Evolutionary conservation across 129 eudicot genomes (phyloP).

Genomic region (Flaveria brownii): DNA sequence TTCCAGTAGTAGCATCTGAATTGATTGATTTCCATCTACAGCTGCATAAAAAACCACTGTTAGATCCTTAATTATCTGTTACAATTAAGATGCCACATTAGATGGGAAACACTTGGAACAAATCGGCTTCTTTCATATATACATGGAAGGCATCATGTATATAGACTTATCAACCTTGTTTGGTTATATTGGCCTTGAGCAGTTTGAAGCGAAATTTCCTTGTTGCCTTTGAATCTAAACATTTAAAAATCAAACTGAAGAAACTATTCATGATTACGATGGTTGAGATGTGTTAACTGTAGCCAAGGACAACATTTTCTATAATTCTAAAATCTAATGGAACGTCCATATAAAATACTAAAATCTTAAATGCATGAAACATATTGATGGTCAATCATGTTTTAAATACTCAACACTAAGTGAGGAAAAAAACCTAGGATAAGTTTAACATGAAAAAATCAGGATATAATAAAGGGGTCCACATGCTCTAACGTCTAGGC

Average conservation of each 20-base stretch:
- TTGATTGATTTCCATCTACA: neutral
- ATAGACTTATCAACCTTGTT: neutral
- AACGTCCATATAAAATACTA: neutral
- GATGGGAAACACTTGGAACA: neutral
- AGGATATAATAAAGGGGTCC: neutral
- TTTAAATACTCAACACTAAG: neutral
- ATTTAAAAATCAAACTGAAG: neutral
- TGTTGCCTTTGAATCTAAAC: neutral
- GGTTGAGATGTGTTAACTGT: neutral
- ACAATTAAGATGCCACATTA: neutral
- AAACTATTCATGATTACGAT: neutral
- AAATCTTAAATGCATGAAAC: neutral
- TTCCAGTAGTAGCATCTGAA: neutral
- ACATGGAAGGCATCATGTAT: no score
- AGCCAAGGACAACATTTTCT: neutral
- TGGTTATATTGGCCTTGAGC: neutral
- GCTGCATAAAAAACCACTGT: neutral
- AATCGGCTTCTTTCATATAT: neutral
- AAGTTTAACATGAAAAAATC: neutral
- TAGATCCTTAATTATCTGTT: neutral
- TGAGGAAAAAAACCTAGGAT: neutral
- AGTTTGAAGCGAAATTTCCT: neutral
- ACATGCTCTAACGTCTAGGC: no score
- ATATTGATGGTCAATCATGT: neutral
- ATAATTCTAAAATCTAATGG: neutral